phyloP scores from a whole-genome alignment of 192 early-diverging fungal genomes.

The Coemansia sp. region DNA sequence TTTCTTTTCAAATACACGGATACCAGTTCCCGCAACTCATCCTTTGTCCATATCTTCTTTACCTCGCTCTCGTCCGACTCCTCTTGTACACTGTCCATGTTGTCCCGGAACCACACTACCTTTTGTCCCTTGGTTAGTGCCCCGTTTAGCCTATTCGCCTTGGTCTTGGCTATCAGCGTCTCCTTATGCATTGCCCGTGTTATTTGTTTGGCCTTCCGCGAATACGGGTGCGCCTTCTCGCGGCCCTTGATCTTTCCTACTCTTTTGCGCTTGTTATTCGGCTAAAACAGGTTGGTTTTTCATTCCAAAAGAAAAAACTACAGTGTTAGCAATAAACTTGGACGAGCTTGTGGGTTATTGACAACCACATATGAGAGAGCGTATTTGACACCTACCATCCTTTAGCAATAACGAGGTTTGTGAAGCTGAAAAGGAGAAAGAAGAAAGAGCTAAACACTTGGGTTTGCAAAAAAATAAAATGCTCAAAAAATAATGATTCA shows the following conservation, averaged over 20 bases:
- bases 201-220: conserved; percentile 69
- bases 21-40: conserved; percentile 19
- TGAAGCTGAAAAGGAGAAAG: too few relatives aligned
- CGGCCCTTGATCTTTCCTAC: conserved; percentile 58
- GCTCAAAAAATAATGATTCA: too few relatives aligned
- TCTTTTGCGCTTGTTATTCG: conserved; percentile 60
- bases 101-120: conserved; percentile 67
- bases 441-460: too few relatives aligned
- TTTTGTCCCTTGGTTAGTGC: conserved; percentile 55
- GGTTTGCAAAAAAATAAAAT: too few relatives aligned
- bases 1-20: conserved; percentile 60
- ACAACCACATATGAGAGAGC: too few relatives aligned
- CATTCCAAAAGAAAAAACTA: too few relatives aligned
- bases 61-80: conserved; percentile 42
- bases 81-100: conserved; percentile 54
- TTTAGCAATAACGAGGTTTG: too few relatives aligned
- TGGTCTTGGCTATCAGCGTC: conserved; percentile 49
- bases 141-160: conserved; percentile 39
- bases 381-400: too few relatives aligned
- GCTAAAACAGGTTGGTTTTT: too few relatives aligned
- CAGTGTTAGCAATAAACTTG: too few relatives aligned
- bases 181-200: conserved; percentile 62
- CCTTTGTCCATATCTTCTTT: conserved; percentile 41
- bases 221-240: conserved; percentile 74
- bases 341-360: too few relatives aligned